Evolutionary conservation across 1,284 basidiomycete species (phyloP).

Genomic region (Ustilago sp.): DNA sequence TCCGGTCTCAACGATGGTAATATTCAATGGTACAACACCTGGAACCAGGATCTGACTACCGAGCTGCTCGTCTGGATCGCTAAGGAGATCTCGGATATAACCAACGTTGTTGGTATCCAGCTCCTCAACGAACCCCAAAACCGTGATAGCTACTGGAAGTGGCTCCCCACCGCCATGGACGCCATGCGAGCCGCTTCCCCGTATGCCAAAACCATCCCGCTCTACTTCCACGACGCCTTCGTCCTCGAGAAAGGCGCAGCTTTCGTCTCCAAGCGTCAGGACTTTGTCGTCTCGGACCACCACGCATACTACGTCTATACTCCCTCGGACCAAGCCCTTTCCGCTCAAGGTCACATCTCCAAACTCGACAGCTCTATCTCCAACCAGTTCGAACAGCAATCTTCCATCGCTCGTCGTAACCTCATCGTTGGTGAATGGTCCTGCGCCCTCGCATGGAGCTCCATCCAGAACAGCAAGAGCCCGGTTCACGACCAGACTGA

Average conservation of each 20-base stretch:
- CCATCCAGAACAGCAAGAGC: slow-evolving; percentile 73
- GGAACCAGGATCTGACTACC: slow-evolving; percentile 76
- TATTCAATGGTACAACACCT: slow-evolving; percentile 73
- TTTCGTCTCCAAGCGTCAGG: slow-evolving; percentile 74
- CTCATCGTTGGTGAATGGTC: slow-evolving; percentile 74
- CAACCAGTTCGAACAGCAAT: slow-evolving; percentile 34
- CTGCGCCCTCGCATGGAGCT: slow-evolving; percentile 75
- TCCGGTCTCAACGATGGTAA: slow-evolving; percentile 79
- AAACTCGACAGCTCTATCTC: slow-evolving; percentile 58
- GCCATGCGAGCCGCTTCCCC: slow-evolving; percentile 74
- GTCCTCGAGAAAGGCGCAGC: slow-evolving; percentile 75
- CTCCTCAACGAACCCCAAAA: slow-evolving; percentile 79
- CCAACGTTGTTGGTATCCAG: slow-evolving; percentile 80
- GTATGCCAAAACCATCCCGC: slow-evolving; percentile 74
- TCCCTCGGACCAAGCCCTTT: slow-evolving; percentile 49
- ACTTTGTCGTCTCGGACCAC: slow-evolving; percentile 82
- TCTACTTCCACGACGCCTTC: slow-evolving; percentile 83
- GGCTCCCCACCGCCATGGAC: slow-evolving; percentile 72
- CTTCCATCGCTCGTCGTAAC: slow-evolving; percentile 72
- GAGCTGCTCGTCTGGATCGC: slow-evolving; percentile 75
- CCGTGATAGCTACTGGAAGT: slow-evolving; percentile 60
- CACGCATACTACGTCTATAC: slow-evolving; percentile 77
- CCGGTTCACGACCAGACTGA: slow-evolving; percentile 72
- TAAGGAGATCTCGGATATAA: slow-evolving; percentile 75
- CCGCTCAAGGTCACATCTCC: slow-evolving; percentile 60